These are phyloP conservation scores for Echria macrotheca DNA, from an alignment of 495 filamentous ascomycete genomes.

Conservation along the genomic window DNA sequence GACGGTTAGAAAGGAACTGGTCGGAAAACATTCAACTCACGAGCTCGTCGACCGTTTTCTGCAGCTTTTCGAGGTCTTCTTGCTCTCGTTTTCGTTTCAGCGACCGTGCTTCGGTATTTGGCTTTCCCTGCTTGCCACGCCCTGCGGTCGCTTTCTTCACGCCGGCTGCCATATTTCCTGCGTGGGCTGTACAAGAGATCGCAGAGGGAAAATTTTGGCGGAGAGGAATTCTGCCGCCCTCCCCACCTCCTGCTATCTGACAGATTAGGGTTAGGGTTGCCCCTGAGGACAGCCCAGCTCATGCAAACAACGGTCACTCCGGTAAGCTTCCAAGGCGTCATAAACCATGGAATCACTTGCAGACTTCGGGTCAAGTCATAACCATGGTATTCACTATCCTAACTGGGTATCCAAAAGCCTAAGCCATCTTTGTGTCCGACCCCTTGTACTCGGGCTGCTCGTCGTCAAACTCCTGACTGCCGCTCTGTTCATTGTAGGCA, in stretches of 20 bases:
- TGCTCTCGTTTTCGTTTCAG: slow-evolving; percentile 43
- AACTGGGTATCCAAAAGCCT: no score
- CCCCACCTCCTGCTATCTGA: not conserved
- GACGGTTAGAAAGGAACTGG: not conserved
- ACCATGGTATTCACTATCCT: no score
- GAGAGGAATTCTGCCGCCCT: slow-evolving; percentile 30
- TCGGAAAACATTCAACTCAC: slow-evolving; percentile 16
- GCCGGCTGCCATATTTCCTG: slow-evolving; percentile 18
- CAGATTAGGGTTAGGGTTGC: not conserved
- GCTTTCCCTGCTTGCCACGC: slow-evolving; percentile 20
- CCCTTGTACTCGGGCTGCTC: slow-evolving; percentile 6
- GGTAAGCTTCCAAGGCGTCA: no score
- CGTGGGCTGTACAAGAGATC: not conserved
- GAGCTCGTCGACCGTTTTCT: slow-evolving; percentile 37
- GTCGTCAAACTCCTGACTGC: slow-evolving; percentile 16
- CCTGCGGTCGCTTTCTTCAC: slow-evolving; percentile 16
- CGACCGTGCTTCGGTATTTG: slow-evolving; percentile 31
- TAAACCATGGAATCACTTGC: no score
- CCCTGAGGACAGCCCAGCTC: no score
- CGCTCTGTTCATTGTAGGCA: slow-evolving; percentile 36
- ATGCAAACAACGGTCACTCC: no score
- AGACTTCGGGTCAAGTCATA: no score
- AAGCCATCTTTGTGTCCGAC: slow-evolving; percentile 16
- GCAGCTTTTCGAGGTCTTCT: slow-evolving; percentile 54
- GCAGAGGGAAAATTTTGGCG: slow-evolving; percentile 29